A percentile compares a stretch with the other conserved stretches of the same genome.
Evolutionary conservation across 73 alveolate genomes (phyloP).

Genomic region (Paramecium primaurelia): DNA sequence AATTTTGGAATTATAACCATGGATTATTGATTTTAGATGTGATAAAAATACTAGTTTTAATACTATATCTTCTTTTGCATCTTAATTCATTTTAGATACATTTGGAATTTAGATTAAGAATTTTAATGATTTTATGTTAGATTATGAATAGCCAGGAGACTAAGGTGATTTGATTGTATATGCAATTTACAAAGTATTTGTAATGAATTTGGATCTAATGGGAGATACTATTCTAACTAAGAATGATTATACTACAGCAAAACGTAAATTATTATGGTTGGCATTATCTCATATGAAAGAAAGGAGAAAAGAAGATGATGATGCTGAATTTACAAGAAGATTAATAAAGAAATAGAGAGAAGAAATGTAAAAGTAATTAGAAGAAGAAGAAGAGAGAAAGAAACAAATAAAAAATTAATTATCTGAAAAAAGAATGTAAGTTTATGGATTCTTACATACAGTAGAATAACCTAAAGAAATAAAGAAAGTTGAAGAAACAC

Average conservation of each 20-base stretch:
- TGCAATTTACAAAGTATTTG: neutral
- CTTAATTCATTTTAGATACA: neutral
- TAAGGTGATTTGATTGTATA: neutral
- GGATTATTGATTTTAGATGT: conserved; percentile 15
- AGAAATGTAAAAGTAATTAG: neutral
- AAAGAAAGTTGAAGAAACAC: neutral
- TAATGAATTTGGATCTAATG: neutral
- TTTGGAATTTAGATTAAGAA: neutral
- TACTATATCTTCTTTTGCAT: neutral
- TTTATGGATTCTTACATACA: neutral
- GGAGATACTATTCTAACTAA: neutral
- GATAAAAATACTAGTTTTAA: neutral
- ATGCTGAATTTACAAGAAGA: neutral
- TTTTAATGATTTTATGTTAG: conserved; percentile 15
- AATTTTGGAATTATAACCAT: neutral
- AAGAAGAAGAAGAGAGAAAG: neutral
- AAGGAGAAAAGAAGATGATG: conserved; percentile 4
- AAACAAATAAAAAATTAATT: neutral
- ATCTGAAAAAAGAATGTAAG: neutral
- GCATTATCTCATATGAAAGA: neutral
- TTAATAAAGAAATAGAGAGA: neutral
- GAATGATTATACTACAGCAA: neutral
- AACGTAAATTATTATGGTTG: conserved; percentile 12
- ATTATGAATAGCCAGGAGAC: neutral
- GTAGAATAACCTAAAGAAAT: neutral